Evolutionary conservation across 2,329 filamentous ascomycete species (phyloP).

Genomic region (Emergomyces africanus): DNA sequence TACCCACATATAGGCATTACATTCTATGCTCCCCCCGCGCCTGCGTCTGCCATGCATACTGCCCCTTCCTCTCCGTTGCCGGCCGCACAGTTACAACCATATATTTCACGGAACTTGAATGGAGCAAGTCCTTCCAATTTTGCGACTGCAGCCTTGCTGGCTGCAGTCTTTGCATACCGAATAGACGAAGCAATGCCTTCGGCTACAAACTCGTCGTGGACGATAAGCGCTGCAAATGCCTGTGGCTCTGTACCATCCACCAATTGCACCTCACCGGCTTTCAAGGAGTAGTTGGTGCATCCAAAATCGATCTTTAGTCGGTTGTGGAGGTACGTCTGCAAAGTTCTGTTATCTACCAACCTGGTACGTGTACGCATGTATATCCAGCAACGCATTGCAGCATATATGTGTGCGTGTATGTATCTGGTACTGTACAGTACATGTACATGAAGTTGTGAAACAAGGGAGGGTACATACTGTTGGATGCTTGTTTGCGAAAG

Average conservation of each 20-base stretch:
- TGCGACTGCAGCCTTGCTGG: conserved; percentile 28
- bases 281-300: conserved; percentile 47
- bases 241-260: conserved; percentile 33
- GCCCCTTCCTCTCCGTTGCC: conserved; percentile 4
- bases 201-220: conserved; percentile 59
- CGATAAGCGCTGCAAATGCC: conserved; percentile 59
- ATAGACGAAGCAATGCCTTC: conserved; percentile 49
- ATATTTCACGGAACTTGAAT: conserved; percentile 47
- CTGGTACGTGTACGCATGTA: not conserved
- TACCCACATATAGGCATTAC: not conserved
- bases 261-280: conserved; percentile 32
- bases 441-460: not conserved
- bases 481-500: conserved; percentile 75
- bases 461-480: conserved; percentile 33
- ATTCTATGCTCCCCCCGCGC: conserved; percentile 1
- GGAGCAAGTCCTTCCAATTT: conserved; percentile 37
- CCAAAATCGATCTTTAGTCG: conserved; percentile 51
- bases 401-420: not conserved
- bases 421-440: not conserved
- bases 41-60: not conserved
- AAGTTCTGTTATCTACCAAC: conserved; percentile 2
- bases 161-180: conserved; percentile 57
- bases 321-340: conserved; percentile 51
- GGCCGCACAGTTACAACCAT: conserved; percentile 49
- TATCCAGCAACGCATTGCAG: not conserved